Base-by-base conservation (phyloP, 2,329 filamentous ascomycete genomes). In the Trichoderma sp. region DNA sequence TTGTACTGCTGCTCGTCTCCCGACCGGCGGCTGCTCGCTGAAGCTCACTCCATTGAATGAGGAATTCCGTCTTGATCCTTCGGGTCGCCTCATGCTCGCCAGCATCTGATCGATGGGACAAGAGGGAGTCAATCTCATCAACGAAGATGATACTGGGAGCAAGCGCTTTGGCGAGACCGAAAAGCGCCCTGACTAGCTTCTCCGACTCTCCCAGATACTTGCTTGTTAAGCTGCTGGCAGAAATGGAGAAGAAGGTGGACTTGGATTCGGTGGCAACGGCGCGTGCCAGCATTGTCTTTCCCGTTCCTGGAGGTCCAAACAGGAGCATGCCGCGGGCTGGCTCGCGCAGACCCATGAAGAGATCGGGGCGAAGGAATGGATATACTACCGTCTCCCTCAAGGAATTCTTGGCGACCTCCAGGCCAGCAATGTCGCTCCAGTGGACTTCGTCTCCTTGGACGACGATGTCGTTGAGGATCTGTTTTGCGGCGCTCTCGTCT, bases 111-210 rank as follows among this genome's bases (percentile, higher is more conserved):
- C 95, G 84, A 17, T 93, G 88, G 0, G 93, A 96, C 0, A 99
- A 83, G 0, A 99, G 80, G 0, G 93, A 97, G 75, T 99, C 95
- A 68, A 99, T 99, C 75, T 99, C 95, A 72, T 99, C 95, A 5
- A 99, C 93, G 71, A 99, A 99, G 66, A 99, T 98, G 74, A 99
- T 98, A 67, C 91, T 95, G 0, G 95, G 95, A 0, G 95, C 93
- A 51, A 98, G 83, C 43, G 88, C 83, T 75, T 96, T 96, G 5
- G 95, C 93, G n/a, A 98, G 80, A 0, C 87, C 86, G 75, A 99
- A 99, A 0, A 99, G 81, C 3, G 95, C 95, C 43, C 93, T 88
- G 2, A 99, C 95, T 4, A 99, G 86, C 77, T 99, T 99, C 78
- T 99, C 95, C 0, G 91, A 96, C 74, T 99, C 95, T 51, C 95